These are phyloP conservation scores for Castanopsis chinensis DNA, from an alignment of 306 rosid species.

Conservation along the genomic window DNA sequence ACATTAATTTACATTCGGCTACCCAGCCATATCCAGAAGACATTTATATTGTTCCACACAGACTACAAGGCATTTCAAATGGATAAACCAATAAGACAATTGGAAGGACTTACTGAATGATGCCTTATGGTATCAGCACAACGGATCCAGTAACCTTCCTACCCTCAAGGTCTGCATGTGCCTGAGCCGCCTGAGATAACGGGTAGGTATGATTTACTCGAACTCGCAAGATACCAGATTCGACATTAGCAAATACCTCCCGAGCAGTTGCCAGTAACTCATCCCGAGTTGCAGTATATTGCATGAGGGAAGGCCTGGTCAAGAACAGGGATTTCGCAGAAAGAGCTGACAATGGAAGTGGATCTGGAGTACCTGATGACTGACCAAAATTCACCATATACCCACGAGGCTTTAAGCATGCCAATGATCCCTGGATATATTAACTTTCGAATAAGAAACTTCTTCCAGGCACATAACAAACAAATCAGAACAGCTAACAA, in stretches of 20 bases:
- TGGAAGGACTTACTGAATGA: background rate
- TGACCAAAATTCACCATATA: constrained; percentile 89
- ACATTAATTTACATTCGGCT: background rate
- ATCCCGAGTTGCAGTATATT: constrained; percentile 54
- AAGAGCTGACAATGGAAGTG: constrained; percentile 71
- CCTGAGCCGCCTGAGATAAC: constrained; percentile 70
- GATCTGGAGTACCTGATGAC: constrained; percentile 90
- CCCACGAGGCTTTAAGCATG: constrained; percentile 64
- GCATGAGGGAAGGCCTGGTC: constrained; percentile 75
- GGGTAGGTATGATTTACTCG: constrained; percentile 84
- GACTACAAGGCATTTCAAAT: background rate
- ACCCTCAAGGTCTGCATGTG: constrained; percentile 76
- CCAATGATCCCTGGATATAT: constrained; percentile 70
- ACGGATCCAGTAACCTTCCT: constrained; percentile 77
- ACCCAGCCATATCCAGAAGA: background rate
- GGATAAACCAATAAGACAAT: background rate
- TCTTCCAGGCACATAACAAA: background rate
- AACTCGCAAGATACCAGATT: constrained; percentile 56
- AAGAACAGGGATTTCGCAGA: constrained; percentile 68
- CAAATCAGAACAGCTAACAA: background rate
- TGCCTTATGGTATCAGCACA: constrained; percentile 68
- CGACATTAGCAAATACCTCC: constrained; percentile 64
- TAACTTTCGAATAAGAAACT: background rate
- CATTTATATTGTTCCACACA: background rate
- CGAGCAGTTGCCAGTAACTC: constrained; percentile 71